Base-by-base conservation (phyloP, 2,329 filamentous ascomycete species). In the Clarireedia homoeocarpa region DNA sequence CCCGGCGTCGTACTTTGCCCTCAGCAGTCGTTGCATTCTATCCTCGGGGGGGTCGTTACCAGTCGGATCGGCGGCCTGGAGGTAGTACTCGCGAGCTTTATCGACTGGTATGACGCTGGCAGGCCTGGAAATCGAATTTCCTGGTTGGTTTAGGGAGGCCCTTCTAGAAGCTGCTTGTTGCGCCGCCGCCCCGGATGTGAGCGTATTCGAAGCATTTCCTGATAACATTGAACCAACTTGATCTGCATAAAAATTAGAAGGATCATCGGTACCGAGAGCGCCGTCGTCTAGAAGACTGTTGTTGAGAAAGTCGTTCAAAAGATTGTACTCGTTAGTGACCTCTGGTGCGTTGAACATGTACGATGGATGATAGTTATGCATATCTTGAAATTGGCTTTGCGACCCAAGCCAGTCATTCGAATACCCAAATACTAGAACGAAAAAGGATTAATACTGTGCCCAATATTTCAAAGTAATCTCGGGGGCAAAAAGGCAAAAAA, bases 271-370 rank as follows among this genome's bases (percentile, higher is more conserved):
- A 55, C 86, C 83, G 57, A 86, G 79, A 52, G 83, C 83, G 59
- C 82, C 83, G 70, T 95, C 91, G 73, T 97, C 91, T 62, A 96
- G 80, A 55, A 96, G 76, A 69, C 89, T 95, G 63, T 85, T 95
- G 71, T 91, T 94, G 59, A 99, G 80, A 70, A 97, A 97, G 72
- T 99, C 92, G 76, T 95, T 95, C 68, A 99, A 83, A 51, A 97
- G 77, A 70, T 96, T 96, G 72, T 96, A 96, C 76, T 99, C 94
- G 74, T 94, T 94, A 59, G 88, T 91, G 65, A 96, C 89, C 73
- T 99, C 94, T 61, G 91, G 89, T n/a, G 84, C 83, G 70, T 86
- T 87, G 74, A 96, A 95, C 86, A 96, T 91, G 76, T 94, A 97
- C 68, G 89, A 94, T 58, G 89, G 88, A 73, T 96, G 90, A 69